Percentiles rank a stretch among this genome's conserved stretches.
phyloP scores from a whole-genome alignment of 2,329 filamentous ascomycete species.

The Ophiocordyceps australis region DNA sequence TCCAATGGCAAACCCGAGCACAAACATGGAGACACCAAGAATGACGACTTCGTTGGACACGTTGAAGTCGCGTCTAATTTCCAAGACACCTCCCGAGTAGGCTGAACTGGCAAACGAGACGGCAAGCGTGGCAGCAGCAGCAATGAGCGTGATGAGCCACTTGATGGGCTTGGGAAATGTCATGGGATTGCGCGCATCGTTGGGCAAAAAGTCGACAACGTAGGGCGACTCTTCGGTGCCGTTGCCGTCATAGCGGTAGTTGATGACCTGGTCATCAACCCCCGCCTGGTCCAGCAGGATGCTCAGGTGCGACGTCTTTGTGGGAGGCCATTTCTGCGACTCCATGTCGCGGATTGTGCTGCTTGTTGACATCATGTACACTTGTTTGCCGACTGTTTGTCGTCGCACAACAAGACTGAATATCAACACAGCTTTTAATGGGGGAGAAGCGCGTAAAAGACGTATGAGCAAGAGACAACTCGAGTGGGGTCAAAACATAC shows the following conservation, averaged over 20 bases:
- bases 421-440: no score
- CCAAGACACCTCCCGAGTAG: slow-evolving; percentile 36
- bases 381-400: no score
- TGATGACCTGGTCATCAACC: slow-evolving; percentile 35
- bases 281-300: slow-evolving; percentile 38
- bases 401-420: no score
- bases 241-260: slow-evolving; percentile 35
- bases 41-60: slow-evolving; percentile 33
- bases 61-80: slow-evolving; percentile 36
- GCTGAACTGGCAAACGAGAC: slow-evolving; percentile 55
- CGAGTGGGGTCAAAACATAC: no score
- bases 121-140: slow-evolving; percentile 48
- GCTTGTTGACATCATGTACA: no score
- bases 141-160: slow-evolving; percentile 45
- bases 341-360: slow-evolving; percentile 28
- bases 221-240: slow-evolving; percentile 53
- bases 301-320: slow-evolving; percentile 25
- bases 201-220: slow-evolving; percentile 46
- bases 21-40: slow-evolving; percentile 45
- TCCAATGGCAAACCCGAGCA: slow-evolving; percentile 42
- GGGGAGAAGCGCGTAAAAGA: no score
- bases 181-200: slow-evolving; percentile 51
- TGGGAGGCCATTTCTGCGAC: slow-evolving; percentile 13
- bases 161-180: slow-evolving; percentile 36
- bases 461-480: no score